Conservation (phyloP, 768 basidiomycete species). For the Collybia nuda region DNA sequence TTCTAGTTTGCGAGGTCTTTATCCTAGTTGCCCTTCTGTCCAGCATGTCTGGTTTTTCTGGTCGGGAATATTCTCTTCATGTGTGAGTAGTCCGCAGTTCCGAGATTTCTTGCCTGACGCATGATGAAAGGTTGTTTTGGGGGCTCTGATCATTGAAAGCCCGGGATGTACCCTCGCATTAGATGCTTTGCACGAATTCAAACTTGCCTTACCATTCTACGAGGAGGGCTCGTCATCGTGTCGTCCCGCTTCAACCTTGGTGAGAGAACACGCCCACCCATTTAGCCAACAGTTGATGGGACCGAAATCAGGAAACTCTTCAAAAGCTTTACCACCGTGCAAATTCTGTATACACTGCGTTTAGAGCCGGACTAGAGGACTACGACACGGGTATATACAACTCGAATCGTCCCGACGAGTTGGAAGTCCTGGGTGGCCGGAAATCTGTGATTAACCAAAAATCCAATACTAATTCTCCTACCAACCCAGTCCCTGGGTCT, state of each 20-base stretch:
- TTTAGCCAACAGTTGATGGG: too few relatives aligned
- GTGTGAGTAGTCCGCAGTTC: constrained; percentile 30
- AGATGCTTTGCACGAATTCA: constrained; percentile 38
- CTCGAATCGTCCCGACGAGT: constrained; percentile 28
- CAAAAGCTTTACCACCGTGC: constrained; percentile 37
- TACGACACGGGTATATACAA: neutral
- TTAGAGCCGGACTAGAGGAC: constrained; percentile 21
- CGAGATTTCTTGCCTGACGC: neutral
- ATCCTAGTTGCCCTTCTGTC: constrained; percentile 31
- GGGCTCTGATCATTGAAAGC: constrained; percentile 43
- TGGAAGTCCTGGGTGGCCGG: constrained; percentile 38
- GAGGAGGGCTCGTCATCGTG: constrained; percentile 39
- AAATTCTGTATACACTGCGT: constrained; percentile 24
- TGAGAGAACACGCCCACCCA: constrained; percentile 15
- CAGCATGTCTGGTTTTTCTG: constrained; percentile 49
- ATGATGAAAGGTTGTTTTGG: constrained; percentile 38
- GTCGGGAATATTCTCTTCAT: constrained; percentile 48
- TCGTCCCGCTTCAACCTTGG: constrained; percentile 34
- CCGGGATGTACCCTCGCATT: constrained; percentile 41
- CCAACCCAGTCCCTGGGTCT: constrained; percentile 15
- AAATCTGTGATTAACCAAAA: constrained; percentile 30
- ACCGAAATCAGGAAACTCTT: constrained; percentile 29
- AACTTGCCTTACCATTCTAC: constrained; percentile 36
- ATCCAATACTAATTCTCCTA: constrained; percentile 28
- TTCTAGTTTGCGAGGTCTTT: constrained; percentile 35